phyloP scores from a whole-genome alignment of 139 green algal species.

The Mesotaenium endlicherianum region DNA sequence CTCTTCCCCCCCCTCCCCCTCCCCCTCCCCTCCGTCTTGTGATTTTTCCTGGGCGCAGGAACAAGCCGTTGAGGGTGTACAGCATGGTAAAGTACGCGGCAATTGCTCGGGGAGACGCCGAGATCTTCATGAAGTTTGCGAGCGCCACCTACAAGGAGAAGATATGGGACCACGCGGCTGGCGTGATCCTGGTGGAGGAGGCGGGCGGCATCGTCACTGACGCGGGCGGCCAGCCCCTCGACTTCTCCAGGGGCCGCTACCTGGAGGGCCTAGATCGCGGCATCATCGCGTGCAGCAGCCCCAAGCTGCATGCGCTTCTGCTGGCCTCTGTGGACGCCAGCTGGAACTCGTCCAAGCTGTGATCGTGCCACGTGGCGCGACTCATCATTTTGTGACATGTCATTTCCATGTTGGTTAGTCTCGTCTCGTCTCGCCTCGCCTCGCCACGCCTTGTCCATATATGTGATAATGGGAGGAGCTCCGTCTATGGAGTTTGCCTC shows the following conservation, averaged over 20 bases:
- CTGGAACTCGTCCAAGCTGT: constrained; percentile 44
- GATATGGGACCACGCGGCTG: constrained; percentile 61
- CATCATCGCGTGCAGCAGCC: constrained; percentile 50
- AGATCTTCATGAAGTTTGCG: constrained; percentile 64
- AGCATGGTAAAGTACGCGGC: constrained; percentile 60
- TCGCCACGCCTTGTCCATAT: too few relatives aligned
- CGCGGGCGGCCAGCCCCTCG: constrained; percentile 51
- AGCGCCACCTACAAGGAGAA: constrained; percentile 56
- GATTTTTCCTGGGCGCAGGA: neutral
- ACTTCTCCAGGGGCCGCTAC: constrained; percentile 53
- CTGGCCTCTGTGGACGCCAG: constrained; percentile 41
- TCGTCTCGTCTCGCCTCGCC: too few relatives aligned
- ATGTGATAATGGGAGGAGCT: too few relatives aligned
- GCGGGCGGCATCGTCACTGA: constrained; percentile 57
- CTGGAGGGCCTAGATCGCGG: constrained; percentile 52
- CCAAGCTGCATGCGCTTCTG: constrained; percentile 49
- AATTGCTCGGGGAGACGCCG: constrained; percentile 54
- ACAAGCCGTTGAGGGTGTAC: constrained; percentile 47
- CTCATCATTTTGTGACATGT: neutral
- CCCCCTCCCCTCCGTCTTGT: neutral
- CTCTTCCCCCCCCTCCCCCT: neutral
- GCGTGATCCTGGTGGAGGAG: constrained; percentile 60
- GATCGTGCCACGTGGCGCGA: too few relatives aligned
- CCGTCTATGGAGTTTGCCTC: too few relatives aligned
- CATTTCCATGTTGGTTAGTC: too few relatives aligned